Base-by-base conservation (phyloP, 768 basidiomycete species). In the Lepiota venenata region DNA sequence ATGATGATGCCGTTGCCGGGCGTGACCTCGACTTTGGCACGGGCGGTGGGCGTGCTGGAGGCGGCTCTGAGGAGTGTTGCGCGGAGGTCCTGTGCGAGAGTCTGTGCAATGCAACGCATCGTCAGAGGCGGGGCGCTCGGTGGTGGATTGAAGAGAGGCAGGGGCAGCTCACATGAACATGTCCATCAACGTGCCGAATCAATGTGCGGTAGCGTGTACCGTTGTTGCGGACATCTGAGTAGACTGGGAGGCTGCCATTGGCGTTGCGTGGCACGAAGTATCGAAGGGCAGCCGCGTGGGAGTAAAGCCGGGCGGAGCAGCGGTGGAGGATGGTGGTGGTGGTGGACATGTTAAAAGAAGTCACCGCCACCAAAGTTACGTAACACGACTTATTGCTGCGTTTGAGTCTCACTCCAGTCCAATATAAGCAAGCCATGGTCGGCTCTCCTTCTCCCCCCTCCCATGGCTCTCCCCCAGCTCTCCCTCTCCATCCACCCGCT, bases 241-340 rank as follows among this genome's bases (percentile, higher is more conserved):
- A 90, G 21, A 92, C 86, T 41, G 89, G 88, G 27, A 91, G 75
- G 45, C 79, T 78, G 29, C 87, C 85, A 47, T 76, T 76, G 44
- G 79, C 66, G 67, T 88, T 91, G 57, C 89, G 80, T 18, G 81
- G 78, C 42, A 92, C 74, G 57, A 78, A 80, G 69, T 89, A 92
- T 25, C 70, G 63, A 44, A 66, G 59, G 21, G 52, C 61, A 49
- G 58, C 54, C 22, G 62, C 49, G 51, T 50, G 43, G 56, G 58
- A 22, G 58, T 59, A 52, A 58, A 48, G 55, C 47, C 22, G 51
- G 52, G 47, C 36, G 55, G 38, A 37, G 61, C 32, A 29, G 53
- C 37, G 22, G 55, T 63, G 43, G 59, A 56, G 38, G 57, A 60
- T 53, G 21, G 32, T 43, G 41, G 47, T 10, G 38, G 39, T 53